phyloP scores from a whole-genome alignment of 225 moss, liverwort and hornwort genomes.

The Bryoerythrophyllum caledonicum region DNA sequence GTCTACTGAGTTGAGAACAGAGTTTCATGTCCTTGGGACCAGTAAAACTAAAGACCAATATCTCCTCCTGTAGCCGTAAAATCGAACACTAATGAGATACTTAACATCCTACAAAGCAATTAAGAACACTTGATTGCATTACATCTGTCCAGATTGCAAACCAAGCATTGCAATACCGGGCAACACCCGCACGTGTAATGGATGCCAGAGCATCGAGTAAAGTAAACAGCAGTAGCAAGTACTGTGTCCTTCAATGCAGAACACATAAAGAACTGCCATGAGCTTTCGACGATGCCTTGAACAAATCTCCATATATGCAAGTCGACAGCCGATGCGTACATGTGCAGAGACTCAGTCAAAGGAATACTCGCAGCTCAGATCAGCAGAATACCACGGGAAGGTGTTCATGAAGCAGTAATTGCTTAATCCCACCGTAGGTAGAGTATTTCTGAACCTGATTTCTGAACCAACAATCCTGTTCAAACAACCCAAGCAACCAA shows the following conservation, averaged over 20 bases:
- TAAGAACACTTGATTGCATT: constrained; percentile 14
- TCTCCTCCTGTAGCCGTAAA: neutral
- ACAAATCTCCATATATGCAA: constrained; percentile 3
- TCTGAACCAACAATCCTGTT: constrained; percentile 28
- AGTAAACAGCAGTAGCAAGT: constrained; percentile 5
- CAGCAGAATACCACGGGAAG: constrained; percentile 5
- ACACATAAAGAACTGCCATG: neutral
- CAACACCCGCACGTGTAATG: constrained; percentile 3
- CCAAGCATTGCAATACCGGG: neutral
- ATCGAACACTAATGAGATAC: neutral
- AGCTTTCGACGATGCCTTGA: constrained; percentile 9
- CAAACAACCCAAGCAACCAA: constrained; percentile 23
- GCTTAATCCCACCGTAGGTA: constrained; percentile 17
- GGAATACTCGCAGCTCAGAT: constrained; percentile 19
- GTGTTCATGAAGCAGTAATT: neutral
- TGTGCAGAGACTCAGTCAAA: constrained; percentile 14
- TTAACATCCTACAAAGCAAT: neutral
- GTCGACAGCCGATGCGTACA: constrained; percentile 8
- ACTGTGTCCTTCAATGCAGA: neutral
- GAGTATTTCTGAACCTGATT: constrained; percentile 18
- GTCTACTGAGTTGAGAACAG: neutral
- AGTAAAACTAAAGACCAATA: neutral
- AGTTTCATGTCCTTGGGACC: neutral
- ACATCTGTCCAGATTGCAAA: constrained; percentile 10
- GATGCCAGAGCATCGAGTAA: neutral